Evolutionary conservation across 805 yeast species (phyloP).

Genomic region (Candida schatavii): DNA sequence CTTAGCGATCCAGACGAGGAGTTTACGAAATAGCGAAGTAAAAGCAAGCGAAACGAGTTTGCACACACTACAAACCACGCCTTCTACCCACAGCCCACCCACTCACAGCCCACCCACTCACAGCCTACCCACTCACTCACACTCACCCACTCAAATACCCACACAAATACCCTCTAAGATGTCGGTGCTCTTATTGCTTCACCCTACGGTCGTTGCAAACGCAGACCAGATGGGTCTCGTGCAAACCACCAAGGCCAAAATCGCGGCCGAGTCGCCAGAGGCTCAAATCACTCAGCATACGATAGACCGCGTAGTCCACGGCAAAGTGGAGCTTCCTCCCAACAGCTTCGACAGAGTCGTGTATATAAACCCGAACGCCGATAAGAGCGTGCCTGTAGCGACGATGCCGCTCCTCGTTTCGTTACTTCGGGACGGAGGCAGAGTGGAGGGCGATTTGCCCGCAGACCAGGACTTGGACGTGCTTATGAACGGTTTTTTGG

Average conservation of each 20-base stretch:
- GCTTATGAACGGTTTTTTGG: constrained; percentile 62
- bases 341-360: constrained; percentile 42
- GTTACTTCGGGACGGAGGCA: constrained; percentile 44
- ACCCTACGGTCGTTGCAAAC: constrained; percentile 64
- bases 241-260: constrained; percentile 32
- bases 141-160: too few species aligned
- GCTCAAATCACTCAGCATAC: constrained; percentile 45
- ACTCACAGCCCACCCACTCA: too few species aligned
- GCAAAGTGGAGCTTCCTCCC: constrained; percentile 36
- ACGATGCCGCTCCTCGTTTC: constrained; percentile 39
- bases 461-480: constrained; percentile 55
- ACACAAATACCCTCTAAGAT: too few species aligned
- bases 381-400: constrained; percentile 45
- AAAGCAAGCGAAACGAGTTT: too few species aligned
- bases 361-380: constrained; percentile 56
- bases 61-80: too few species aligned
- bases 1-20: too few species aligned
- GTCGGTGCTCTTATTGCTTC: constrained; percentile 48
- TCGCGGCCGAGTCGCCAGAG: constrained; percentile 24
- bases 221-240: constrained; percentile 38
- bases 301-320: constrained; percentile 55
- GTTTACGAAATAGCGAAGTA: too few species aligned
- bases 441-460: constrained; percentile 53
- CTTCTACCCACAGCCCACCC: too few species aligned
- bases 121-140: too few species aligned